phyloP scores from a whole-genome alignment of 345 rosid species.

The Brassica juncea region DNA sequence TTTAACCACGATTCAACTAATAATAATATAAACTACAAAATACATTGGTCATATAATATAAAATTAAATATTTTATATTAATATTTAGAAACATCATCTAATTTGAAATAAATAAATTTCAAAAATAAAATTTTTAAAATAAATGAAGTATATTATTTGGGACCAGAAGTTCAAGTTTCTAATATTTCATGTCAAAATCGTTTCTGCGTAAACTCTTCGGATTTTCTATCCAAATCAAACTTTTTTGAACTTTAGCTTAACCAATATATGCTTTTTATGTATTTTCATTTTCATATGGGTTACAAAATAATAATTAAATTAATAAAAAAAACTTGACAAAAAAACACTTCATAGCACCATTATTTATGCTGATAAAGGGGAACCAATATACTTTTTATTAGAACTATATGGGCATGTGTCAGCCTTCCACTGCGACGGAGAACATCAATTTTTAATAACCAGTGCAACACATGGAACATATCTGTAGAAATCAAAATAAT shows the following conservation, averaged over 20 bases:
- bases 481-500: constrained; percentile 8
- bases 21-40: no score
- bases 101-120: no score
- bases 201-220: background rate
- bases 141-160: no score
- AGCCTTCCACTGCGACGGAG: background rate
- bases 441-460: background rate
- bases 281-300: background rate
- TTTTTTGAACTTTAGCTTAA: background rate
- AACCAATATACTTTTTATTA: background rate
- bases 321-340: background rate
- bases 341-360: background rate
- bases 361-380: background rate
- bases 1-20: no score
- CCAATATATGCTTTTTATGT: background rate
- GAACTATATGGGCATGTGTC: background rate
- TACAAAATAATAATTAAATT: background rate
- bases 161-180: background rate
- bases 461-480: constrained; percentile 4
- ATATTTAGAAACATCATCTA: no score
- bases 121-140: no score
- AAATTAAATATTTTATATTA: no score
- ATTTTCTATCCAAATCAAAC: background rate
- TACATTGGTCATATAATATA: no score
- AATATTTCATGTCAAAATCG: background rate